Evolutionary conservation across 306 rosid genomes (phyloP), one percentile per base, ranked within the genome.

Genomic region (Benincasa hispida): DNA sequence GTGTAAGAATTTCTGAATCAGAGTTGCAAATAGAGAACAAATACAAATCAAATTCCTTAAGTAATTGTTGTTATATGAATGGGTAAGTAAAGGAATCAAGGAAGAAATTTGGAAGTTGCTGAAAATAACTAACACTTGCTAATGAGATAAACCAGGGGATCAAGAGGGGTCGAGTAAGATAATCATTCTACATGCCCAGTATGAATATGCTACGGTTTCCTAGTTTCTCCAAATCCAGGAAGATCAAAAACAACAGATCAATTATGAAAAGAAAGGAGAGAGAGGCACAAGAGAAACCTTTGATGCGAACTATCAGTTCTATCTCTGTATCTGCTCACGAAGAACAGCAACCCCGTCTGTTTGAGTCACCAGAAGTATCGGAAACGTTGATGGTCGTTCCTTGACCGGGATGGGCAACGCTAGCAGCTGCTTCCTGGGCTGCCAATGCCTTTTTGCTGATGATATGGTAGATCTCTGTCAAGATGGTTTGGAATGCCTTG

Each of bases 401-500:
- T 85, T 91, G 96, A 28, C 97, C 93, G 50, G 98, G 98, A 82
- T 85, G 75, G 55, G 86, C 5, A 57, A 90, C 65, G 24, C 83
- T 84, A 1, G 70, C 69, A 39, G 91, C 89, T 48, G 91, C 92
- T 88, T 94, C 99, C 87, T 94, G 96, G 48, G 99, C 95, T 76
- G 99, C 99, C 76, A 94, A 87, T 77, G 99, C 99, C 80, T 94
- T 92, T 80, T 94, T 94, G 93, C 99, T 94, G 51, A 94, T 91
- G 80, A 94, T 92, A 73, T 92, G 99, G 82, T 91, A 89, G 58
- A 94, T 94, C 89, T 94, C 97, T 5, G 93, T 87, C 89, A 94
- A 85, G 77, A 94, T 88, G 79, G 97, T 94, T 70, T 94, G 99
- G 87, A 94, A 94, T 62, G 99, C 99, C 88, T 92, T 94, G 85